A percentile compares a stretch with the other conserved stretches of the same genome.
phyloP scores from a whole-genome alignment of 2,329 filamentous ascomycete genomes.

The Alternaria sp. region DNA sequence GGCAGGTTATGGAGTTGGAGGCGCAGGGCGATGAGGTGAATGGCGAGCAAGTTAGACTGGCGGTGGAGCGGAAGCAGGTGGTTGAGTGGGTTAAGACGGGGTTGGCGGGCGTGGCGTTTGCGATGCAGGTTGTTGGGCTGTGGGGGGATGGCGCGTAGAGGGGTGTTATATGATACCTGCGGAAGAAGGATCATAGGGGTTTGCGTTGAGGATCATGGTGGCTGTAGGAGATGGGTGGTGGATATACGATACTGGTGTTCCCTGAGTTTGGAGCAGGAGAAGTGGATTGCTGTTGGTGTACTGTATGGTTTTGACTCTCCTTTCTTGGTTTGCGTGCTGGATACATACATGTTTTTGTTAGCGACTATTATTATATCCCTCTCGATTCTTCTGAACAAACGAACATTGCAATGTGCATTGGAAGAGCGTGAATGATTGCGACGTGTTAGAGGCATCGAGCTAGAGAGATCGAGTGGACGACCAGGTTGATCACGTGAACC shows the following conservation, averaged over 20 bases:
- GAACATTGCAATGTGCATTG: rapidly evolving
- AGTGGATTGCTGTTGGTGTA: slow-evolving; percentile 45
- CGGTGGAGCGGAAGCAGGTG: slow-evolving; percentile 51
- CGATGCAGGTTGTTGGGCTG: slow-evolving; percentile 55
- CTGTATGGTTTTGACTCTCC: background rate
- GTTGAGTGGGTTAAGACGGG: slow-evolving; percentile 52
- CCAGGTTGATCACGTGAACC: background rate
- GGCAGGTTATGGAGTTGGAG: slow-evolving; percentile 35
- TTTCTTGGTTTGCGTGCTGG: background rate
- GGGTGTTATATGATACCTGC: too few relatives aligned
- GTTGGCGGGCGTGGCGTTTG: slow-evolving; percentile 53
- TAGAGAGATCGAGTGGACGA: background rate
- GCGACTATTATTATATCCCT: slow-evolving; percentile 5
- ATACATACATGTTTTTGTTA: background rate
- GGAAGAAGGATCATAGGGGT: too few relatives aligned
- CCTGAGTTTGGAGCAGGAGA: slow-evolving; percentile 48
- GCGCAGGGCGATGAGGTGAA: slow-evolving; percentile 53
- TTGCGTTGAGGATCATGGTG: background rate
- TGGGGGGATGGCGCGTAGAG: slow-evolving; percentile 54
- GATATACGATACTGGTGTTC: slow-evolving; percentile 52
- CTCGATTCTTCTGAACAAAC: background rate
- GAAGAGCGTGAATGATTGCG: background rate
- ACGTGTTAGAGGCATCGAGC: background rate
- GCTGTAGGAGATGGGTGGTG: slow-evolving; percentile 4
- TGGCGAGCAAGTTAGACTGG: slow-evolving; percentile 57